Percentiles rank a stretch among this genome's conserved stretches.
phyloP scores from a whole-genome alignment of 768 basidiomycete genomes.

The Panaeolus papilionaceus region DNA sequence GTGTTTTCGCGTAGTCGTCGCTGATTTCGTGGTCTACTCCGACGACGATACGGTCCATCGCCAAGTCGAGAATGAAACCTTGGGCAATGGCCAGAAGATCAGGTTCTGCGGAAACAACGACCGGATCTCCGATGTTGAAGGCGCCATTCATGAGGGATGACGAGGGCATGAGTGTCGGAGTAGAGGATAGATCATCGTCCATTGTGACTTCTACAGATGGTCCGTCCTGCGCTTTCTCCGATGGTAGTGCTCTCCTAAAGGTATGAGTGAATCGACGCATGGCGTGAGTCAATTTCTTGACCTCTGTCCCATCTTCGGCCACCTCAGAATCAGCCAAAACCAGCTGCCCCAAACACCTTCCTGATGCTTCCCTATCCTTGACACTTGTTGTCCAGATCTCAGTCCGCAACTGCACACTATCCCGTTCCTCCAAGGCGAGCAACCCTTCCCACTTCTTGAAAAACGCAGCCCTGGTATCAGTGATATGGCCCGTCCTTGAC shows the following conservation, averaged over 20 bases:
- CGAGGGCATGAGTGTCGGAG: background rate
- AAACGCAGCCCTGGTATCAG: constrained; percentile 68
- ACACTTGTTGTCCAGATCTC: constrained; percentile 95
- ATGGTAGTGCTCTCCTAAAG: constrained; percentile 52
- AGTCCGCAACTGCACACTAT: constrained; percentile 81
- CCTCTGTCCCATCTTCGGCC: constrained; percentile 34
- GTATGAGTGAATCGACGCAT: constrained; percentile 81
- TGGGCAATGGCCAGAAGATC: constrained; percentile 82
- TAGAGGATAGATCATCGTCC: background rate
- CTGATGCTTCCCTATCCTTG: constrained; percentile 75
- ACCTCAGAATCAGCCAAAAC: constrained; percentile 51
- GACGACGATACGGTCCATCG: constrained; percentile 65
- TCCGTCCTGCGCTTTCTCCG: background rate
- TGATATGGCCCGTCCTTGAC: constrained; percentile 83
- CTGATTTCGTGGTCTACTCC: constrained; percentile 85
- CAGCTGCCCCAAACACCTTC: constrained; percentile 89
- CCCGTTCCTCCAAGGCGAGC: constrained; percentile 85
- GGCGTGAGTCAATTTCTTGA: constrained; percentile 44
- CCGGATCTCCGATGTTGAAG: constrained; percentile 79
- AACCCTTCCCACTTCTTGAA: constrained; percentile 93
- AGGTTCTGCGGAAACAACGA: constrained; percentile 89
- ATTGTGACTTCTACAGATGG: background rate
- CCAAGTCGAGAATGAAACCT: constrained; percentile 82
- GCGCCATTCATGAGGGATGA: constrained; percentile 71
- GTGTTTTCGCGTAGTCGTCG: constrained; percentile 24